Evolutionary conservation across 2,329 filamentous ascomycete species (phyloP), one percentile per base, ranked within the genome.

Genomic region (Fusarium austroafricanum): DNA sequence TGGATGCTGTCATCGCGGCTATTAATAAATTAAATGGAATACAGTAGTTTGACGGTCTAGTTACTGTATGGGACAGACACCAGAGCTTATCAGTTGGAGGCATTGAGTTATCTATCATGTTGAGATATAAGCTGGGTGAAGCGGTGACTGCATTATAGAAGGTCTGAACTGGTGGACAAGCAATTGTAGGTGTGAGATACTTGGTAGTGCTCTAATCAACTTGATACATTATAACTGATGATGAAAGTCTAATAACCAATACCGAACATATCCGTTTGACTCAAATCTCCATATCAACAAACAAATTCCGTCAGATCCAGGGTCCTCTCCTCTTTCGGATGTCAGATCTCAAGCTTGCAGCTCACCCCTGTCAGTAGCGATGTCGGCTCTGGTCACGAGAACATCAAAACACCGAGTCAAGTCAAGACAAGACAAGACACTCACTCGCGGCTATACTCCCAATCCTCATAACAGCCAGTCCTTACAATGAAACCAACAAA

Each of bases 51-150:
- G 31, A 53, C 17, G 39, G 6, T 15, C 21, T 56, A 37, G 37
- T 44, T 21, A 56, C 54, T 61, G 51, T 63, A 67, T 67, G 53
- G 59, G 51, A 45, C 8, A 14, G n/a, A 18, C 10, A 23, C 28
- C 29, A 37, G 52, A 72, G 64, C 70, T 72, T 72, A 67, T 72
- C 69, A 70, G 51, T 50, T 51, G 29, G 39, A 8, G 33, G 23
- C n/a, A 17, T 29, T 28, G 23, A 21, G 15, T 26, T 51, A 33
- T 15, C 14, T 33, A 33, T 17, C 7, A 12, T 15, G 12, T 33
- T 33, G 17, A n/a, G n/a, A n/a, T n/a, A n/a, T n/a, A n/a, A n/a
- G n/a, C n/a, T n/a, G n/a, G n/a, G n/a, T n/a, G n/a, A n/a, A 35
- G 33, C 12, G 15, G 12, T 35, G 9, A n/a, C 12, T 7, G 15